Percentiles rank a stretch among this genome's conserved stretches.
Conservation (phyloP, 306 rosid genomes). For the Prunus salicina region DNA sequence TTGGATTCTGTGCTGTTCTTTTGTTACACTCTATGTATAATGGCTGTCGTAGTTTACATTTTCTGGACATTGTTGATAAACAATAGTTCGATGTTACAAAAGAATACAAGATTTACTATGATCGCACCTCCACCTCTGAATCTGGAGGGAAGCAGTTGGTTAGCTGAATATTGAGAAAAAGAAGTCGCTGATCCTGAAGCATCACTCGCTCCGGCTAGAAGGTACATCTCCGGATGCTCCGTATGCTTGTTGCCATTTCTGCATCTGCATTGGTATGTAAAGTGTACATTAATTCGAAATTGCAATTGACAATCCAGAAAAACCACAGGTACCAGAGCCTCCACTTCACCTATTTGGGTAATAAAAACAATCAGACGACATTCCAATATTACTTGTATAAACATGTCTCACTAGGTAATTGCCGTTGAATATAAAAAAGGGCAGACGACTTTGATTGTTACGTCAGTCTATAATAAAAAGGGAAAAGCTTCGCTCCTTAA, state of each 20-base stretch:
- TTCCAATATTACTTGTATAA: background rate
- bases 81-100: conserved; percentile 12
- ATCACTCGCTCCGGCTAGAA: conserved; percentile 58
- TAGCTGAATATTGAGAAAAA: conserved; percentile 75
- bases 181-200: conserved; percentile 55
- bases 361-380: background rate
- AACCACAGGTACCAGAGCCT: conserved; percentile 29
- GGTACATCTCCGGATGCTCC: conserved; percentile 48
- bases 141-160: conserved; percentile 27
- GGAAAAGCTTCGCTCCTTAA: too few relatives aligned
- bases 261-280: conserved; percentile 57
- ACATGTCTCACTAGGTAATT: too few relatives aligned
- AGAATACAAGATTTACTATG: conserved; percentile 32
- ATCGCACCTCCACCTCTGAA: conserved; percentile 28
- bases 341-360: conserved; percentile 75
- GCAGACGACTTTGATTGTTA: too few relatives aligned
- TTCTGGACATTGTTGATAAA: conserved; percentile 23
- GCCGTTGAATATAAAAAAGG: too few relatives aligned
- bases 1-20: background rate
- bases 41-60: conserved; percentile 38
- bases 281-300: conserved; percentile 23
- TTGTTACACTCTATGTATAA: conserved; percentile 13
- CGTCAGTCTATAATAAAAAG: too few relatives aligned
- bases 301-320: background rate
- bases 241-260: conserved; percentile 89